Base-by-base conservation (phyloP, 2,329 filamentous ascomycete species). In the Emmonsiellopsis sp. region DNA sequence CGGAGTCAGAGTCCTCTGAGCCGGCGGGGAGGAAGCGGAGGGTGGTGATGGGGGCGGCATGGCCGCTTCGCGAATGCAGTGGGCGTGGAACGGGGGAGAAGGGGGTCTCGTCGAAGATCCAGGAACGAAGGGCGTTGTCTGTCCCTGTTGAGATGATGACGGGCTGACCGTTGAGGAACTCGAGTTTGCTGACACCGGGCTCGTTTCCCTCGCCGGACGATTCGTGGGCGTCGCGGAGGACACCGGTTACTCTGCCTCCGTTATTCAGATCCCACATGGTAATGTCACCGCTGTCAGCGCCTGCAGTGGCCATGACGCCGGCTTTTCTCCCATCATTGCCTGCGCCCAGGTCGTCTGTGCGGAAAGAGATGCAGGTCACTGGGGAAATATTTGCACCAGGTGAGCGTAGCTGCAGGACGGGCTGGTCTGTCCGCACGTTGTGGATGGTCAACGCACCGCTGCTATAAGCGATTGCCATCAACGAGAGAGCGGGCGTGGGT, bases 181-280 rank as follows among this genome's bases (percentile, higher is more conserved):
- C 89, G 16, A 95, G 76, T 65, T 87, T 91, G 73, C 84, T 94
- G 46, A 96, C 81, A 3, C 91, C 92, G 31, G 67, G 68, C 9
- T 88, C 87, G 11, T 82, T 78, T 15, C 87, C 79, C 43, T 63
- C 59, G 20, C 67, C 70, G n/a, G 74, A 66, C 7, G 31, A 61
- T 54, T 90, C 89, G 68, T 98, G 93, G 0, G 92, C 93, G 53
- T 89, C 87, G 61, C 91, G 83, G 37, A 98, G 77, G 10, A 95
- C 82, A 47, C 93, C 91, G 72, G 87, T 88, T 53, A 95, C 84
- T 61, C 89, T 84, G 5, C 90, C 90, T 13, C 90, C 90, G 38
- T 86, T 80, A 66, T 96, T 96, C 54, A 98, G 77, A 68, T 98
- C 93, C 93, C 93, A 98, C 59, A 98, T 86, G 0, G 89, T 95